Conservation (phyloP, 2,329 filamentous ascomycete species). For the Colletotrichum phormii region DNA sequence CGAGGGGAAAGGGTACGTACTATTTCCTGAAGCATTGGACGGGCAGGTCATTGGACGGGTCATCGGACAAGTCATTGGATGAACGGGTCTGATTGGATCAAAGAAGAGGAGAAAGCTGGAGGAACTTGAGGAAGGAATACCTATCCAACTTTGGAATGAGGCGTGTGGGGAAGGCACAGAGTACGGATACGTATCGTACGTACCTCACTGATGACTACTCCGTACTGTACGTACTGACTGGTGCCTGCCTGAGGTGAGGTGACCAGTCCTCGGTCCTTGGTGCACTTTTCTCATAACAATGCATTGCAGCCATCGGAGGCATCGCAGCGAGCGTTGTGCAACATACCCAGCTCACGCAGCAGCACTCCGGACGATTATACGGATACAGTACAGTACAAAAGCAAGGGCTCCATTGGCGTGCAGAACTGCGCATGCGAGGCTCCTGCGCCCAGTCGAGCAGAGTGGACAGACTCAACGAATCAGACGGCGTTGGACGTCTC, state of each 20-base stretch:
- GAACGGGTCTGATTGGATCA: neutral
- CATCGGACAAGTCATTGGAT: neutral
- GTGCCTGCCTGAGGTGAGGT: neutral
- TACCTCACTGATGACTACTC: neutral
- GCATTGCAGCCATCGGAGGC: neutral
- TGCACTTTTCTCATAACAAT: neutral
- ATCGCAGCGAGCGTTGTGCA: neutral
- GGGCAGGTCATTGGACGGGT: neutral
- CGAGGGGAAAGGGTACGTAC: neutral
- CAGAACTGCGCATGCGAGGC: slow-evolving; percentile 26
- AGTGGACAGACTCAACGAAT: slow-evolving; percentile 10
- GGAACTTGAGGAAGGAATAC: neutral
- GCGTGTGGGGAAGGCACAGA: neutral
- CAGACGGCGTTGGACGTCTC: slow-evolving; percentile 8
- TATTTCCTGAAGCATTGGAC: neutral
- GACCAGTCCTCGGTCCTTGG: slow-evolving; percentile 19
- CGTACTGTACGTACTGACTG: neutral
- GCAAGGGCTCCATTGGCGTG: slow-evolving; percentile 12
- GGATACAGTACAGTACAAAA: neutral
- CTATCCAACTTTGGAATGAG: neutral
- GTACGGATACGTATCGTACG: neutral
- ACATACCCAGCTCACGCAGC: neutral
- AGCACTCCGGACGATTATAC: too few species aligned
- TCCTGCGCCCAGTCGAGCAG: slow-evolving; percentile 16
- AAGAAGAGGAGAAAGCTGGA: slow-evolving; percentile 10